A percentile compares a stretch with the other conserved stretches of the same genome.
Evolutionary conservation across 169 alveolate species (phyloP).

Genomic region (Plasmodium cynomolgi): DNA sequence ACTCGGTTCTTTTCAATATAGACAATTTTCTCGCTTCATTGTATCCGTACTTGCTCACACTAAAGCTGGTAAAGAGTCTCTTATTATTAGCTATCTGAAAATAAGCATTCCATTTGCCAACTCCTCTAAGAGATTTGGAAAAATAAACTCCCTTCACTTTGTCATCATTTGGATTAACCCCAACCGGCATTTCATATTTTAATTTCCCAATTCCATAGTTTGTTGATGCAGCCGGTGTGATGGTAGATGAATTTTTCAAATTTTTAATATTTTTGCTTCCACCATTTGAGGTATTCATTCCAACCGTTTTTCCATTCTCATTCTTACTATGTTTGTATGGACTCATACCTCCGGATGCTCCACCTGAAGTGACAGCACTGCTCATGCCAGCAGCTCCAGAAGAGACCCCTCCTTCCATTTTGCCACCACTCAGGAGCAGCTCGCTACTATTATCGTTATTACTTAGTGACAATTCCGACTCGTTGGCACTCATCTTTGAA

Average conservation of each 20-base stretch:
- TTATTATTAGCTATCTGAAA: conserved; percentile 68
- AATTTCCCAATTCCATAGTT: conserved; percentile 38
- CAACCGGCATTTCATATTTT: conserved; percentile 71
- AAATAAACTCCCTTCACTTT: conserved; percentile 68
- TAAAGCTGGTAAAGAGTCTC: conserved; percentile 62
- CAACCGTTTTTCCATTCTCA: not conserved
- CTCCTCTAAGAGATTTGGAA: conserved; percentile 67
- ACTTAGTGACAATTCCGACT: conserved; percentile 35
- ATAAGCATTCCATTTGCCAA: conserved; percentile 72
- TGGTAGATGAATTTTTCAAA: conserved; percentile 2
- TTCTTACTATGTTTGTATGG: not conserved
- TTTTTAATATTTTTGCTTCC: not conserved
- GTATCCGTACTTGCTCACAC: conserved; percentile 71
- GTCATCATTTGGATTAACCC: conserved; percentile 69
- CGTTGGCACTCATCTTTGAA: conserved; percentile 41
- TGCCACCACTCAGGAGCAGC: not conserved
- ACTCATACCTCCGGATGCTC: not conserved
- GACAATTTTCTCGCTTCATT: conserved; percentile 66
- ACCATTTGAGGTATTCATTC: conserved; percentile 1
- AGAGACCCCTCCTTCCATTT: not conserved
- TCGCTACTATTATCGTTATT: conserved; percentile 28
- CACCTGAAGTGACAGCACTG: not conserved
- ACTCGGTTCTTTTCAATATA: conserved; percentile 63
- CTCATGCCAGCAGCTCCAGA: not conserved
- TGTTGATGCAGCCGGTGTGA: not conserved